Evolutionary conservation across 345 rosid genomes (phyloP).

Genomic region (Brassica nigra): DNA sequence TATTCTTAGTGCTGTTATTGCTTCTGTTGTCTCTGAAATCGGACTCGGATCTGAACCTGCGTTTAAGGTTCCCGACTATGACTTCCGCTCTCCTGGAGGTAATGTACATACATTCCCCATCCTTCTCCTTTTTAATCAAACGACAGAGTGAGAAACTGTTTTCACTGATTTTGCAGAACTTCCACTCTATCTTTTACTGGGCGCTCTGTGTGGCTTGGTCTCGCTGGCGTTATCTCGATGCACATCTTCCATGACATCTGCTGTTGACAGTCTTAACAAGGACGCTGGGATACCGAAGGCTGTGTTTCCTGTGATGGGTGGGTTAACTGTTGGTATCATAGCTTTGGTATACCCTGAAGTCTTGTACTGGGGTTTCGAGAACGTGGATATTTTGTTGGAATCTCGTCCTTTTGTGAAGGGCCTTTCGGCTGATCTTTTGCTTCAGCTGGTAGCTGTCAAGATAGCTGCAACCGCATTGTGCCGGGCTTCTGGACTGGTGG

Average conservation of each 20-base stretch:
- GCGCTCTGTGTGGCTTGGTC: constrained; percentile 74
- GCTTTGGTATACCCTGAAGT: constrained; percentile 88
- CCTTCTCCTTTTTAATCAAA: constrained; percentile 9
- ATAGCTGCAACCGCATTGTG: constrained; percentile 80
- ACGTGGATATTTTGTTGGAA: constrained; percentile 84
- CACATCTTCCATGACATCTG: constrained; percentile 64
- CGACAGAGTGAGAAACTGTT: constrained; percentile 2
- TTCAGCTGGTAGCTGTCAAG: constrained; percentile 86
- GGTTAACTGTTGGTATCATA: constrained; percentile 63
- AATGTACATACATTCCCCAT: constrained; percentile 19
- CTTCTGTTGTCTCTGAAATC: constrained; percentile 84
- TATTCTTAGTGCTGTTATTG: constrained; percentile 85
- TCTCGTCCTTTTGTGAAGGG: constrained; percentile 80
- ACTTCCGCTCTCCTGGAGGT: constrained; percentile 89
- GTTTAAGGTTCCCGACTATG: constrained; percentile 86
- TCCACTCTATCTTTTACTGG: constrained; percentile 85
- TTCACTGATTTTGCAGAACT: constrained; percentile 62
- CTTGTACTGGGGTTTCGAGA: constrained; percentile 95
- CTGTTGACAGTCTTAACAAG: constrained; percentile 59
- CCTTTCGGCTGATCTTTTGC: constrained; percentile 71
- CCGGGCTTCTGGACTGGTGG: constrained; percentile 91
- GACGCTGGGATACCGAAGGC: constrained; percentile 70
- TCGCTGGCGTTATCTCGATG: constrained; percentile 74
- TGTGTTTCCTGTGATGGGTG: constrained; percentile 72
- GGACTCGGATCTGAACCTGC: constrained; percentile 92